Base-by-base conservation (phyloP, 2,329 filamentous ascomycete species). In the Cytospora mali region DNA sequence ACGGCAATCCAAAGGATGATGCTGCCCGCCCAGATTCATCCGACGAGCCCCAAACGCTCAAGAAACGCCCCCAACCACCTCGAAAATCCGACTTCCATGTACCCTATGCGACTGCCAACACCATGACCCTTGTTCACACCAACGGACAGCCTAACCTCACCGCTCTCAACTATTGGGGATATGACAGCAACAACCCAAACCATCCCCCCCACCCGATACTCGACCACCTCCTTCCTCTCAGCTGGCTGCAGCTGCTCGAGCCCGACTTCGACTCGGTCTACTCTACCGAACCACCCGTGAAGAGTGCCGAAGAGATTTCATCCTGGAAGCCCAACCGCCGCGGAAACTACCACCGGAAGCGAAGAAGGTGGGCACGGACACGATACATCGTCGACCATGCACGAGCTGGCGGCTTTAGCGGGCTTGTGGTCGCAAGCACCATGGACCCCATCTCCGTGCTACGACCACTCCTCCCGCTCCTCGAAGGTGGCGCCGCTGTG, bases 191-290 rank as follows among this genome's bases (percentile, higher is more conserved):
- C 63, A 86, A 86, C 66, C 86, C 88, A 50, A 83, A 82, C 67
- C 84, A 81, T 59, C 80, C 84, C 16, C 80, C 86, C 27, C 95
- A 98, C 72, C 94, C 95, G 0, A 85, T 99, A 13, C 84, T 89
- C 74, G 88, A 85, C 18, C 89, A 95, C 72, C 85, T 99, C 57
- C 89, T 94, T 70, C 86, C 89, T 6, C 80, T 98, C 31, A 94
- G 92, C 29, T 99, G 94, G 93, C 84, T 99, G 2, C 94, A 98
- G 75, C 85, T 99, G 6, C 79, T 97, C 18, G 83, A 90, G 27
- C 95, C 95, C 0, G 78, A 85, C 39, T 79, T 86, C 31, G 95
- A 98, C 74, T 82, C 84, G 0, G 86, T 89, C 4, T 97, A 96
- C 75, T 76, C 80, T 33, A 82, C 84, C 28, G 84, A 88, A 58